A percentile compares a stretch with the other conserved stretches of the same genome.
Conservation (phyloP, 805 yeast species). For the Kodamaea kaohsiungensis region DNA sequence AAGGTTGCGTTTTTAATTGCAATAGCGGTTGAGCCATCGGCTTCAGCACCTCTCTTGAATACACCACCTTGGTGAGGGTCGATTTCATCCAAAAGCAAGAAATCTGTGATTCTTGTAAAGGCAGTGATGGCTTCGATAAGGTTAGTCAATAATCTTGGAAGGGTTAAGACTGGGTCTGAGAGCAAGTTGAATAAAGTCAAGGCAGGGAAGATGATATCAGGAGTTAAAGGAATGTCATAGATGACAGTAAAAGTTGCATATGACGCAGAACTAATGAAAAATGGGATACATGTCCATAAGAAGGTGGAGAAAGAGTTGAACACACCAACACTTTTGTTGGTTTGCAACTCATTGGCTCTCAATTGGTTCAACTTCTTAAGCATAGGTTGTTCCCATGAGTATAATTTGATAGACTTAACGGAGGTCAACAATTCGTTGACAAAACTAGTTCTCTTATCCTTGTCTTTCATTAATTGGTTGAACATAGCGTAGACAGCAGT, state of each 20-base stretch:
- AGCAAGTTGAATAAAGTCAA: constrained; percentile 38
- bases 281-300: constrained; percentile 42
- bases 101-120: constrained; percentile 32
- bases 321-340: constrained; percentile 31
- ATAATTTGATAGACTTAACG: constrained; percentile 40
- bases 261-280: constrained; percentile 34
- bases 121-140: constrained; percentile 34
- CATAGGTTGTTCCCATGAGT: constrained; percentile 46
- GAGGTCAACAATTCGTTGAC: constrained; percentile 40
- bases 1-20: constrained; percentile 30
- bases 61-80: constrained; percentile 23
- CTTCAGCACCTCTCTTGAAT: constrained; percentile 17
- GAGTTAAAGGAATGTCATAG: constrained; percentile 29
- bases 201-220: constrained; percentile 42
- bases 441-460: constrained; percentile 38
- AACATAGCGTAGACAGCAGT: constrained; percentile 26
- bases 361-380: constrained; percentile 30
- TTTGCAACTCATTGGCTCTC: constrained; percentile 35
- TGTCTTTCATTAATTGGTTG: constrained; percentile 31
- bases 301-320: constrained; percentile 32
- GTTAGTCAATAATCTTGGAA: constrained; percentile 33
- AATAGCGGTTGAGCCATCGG: constrained; percentile 26
- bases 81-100: constrained; percentile 36
- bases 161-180: constrained; percentile 33
- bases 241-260: constrained; percentile 28